Evolutionary conservation across 176 grass and related monocot genomes (phyloP).

Genomic region (Pontederia crassipes): DNA sequence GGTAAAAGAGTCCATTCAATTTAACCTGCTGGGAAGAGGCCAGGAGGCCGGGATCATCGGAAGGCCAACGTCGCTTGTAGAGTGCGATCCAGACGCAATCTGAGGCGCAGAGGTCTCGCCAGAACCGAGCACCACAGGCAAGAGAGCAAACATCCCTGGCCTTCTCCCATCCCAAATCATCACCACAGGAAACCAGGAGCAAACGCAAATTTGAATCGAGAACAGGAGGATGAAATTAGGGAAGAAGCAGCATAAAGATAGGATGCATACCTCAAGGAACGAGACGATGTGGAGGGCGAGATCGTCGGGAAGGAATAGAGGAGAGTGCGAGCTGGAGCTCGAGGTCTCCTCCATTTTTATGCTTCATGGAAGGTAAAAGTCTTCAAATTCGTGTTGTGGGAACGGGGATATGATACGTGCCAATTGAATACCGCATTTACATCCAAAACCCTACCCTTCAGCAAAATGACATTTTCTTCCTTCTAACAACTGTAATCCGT

Average conservation of each 20-base stretch:
- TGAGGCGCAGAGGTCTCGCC: constrained; percentile 38
- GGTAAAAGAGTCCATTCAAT: background rate
- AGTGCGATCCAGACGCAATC: constrained; percentile 54
- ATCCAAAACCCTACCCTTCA: too few relatives aligned
- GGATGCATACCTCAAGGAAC: constrained; percentile 30
- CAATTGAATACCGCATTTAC: too few relatives aligned
- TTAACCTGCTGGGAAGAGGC: background rate
- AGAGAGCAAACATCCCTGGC: constrained; percentile 52
- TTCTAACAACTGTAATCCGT: too few relatives aligned
- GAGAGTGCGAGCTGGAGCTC: constrained; percentile 10
- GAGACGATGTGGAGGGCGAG: constrained; percentile 36
- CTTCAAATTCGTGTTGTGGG: too few relatives aligned
- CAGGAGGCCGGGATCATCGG: background rate
- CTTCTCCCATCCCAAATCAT: constrained; percentile 5
- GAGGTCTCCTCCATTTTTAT: too few relatives aligned
- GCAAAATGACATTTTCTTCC: too few relatives aligned
- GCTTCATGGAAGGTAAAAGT: too few relatives aligned
- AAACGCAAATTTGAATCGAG: background rate
- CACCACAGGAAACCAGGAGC: too few relatives aligned
- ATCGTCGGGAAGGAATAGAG: constrained; percentile 27
- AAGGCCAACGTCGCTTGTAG: constrained; percentile 49
- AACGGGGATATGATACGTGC: too few relatives aligned
- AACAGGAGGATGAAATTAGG: background rate
- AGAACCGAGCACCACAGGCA: constrained; percentile 39
- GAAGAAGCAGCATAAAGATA: background rate